Evolutionary conservation across 139 green algal species (phyloP).

Genomic region (Zygnema circumcarinatum): DNA sequence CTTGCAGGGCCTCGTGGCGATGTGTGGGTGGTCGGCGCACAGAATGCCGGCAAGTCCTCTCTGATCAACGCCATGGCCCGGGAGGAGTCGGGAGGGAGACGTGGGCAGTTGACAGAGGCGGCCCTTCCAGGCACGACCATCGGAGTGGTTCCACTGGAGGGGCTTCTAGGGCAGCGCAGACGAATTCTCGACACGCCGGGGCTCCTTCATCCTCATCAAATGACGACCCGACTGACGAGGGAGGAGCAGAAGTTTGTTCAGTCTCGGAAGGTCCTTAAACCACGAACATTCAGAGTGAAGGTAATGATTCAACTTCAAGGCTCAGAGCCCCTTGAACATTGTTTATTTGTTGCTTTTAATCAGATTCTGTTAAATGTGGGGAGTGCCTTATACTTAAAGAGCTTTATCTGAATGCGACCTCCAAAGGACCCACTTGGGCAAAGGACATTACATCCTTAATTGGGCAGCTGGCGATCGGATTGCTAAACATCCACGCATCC

Average conservation of each 20-base stretch:
- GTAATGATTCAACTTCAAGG: too few relatives aligned
- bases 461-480: too few relatives aligned
- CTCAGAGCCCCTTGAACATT: not conserved
- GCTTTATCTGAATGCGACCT: not conserved
- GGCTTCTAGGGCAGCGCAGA: conserved; percentile 78
- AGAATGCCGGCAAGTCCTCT: conserved; percentile 92
- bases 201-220: conserved; percentile 88
- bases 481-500: too few relatives aligned
- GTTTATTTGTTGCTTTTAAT: not conserved
- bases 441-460: too few relatives aligned
- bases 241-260: conserved; percentile 73
- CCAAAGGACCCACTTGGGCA: too few relatives aligned
- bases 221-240: conserved; percentile 65
- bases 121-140: conserved; percentile 93
- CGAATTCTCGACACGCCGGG: conserved; percentile 93
- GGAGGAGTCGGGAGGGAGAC: not conserved
- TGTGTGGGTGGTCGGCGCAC: conserved; percentile 91
- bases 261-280: conserved; percentile 69
- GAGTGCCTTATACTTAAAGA: not conserved
- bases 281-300: conserved; percentile 85
- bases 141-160: conserved; percentile 79
- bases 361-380: not conserved
- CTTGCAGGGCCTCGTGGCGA: conserved; percentile 72
- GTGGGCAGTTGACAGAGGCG: conserved; percentile 77
- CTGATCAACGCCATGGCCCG: conserved; percentile 90